Conservation (phyloP, 2,329 filamentous ascomycete genomes). For the Aspergillus sp. region DNA sequence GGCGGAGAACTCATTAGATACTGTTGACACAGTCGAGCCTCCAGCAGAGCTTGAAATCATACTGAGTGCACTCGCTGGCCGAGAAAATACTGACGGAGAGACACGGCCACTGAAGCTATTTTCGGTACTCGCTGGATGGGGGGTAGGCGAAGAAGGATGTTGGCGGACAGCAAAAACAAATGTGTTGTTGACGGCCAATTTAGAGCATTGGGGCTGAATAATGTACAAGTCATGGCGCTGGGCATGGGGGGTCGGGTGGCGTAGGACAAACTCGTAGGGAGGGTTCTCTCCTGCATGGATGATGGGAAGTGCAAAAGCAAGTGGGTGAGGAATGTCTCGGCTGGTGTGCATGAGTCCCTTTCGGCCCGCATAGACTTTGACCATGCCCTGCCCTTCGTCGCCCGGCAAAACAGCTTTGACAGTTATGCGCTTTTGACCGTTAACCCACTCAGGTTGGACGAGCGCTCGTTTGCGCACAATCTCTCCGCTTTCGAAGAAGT, state of each 20-base stretch:
- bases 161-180: slow-evolving; percentile 97
- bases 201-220: slow-evolving; percentile 88
- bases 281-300: slow-evolving; percentile 91
- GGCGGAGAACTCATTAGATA: slow-evolving; percentile 42
- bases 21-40: slow-evolving; percentile 51
- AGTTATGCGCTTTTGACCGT: slow-evolving; percentile 84
- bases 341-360: slow-evolving; percentile 96
- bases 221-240: slow-evolving; percentile 96
- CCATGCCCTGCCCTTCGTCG: slow-evolving; percentile 81
- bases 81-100: slow-evolving; percentile 53
- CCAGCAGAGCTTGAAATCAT: slow-evolving; percentile 58
- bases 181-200: slow-evolving; percentile 89
- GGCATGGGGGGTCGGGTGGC: slow-evolving; percentile 96
- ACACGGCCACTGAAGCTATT: slow-evolving; percentile 42
- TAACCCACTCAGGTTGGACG: slow-evolving; percentile 88
- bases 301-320: slow-evolving; percentile 87
- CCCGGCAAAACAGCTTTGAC: slow-evolving; percentile 89
- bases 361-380: slow-evolving; percentile 93
- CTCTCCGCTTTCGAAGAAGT: slow-evolving; percentile 90
- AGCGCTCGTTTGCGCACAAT: slow-evolving; percentile 80
- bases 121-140: slow-evolving; percentile 37
- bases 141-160: slow-evolving; percentile 67
- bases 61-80: slow-evolving; percentile 60
- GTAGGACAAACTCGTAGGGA: slow-evolving; percentile 85
- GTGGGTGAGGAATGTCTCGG: slow-evolving; percentile 89